Percentiles rank a stretch among this genome's conserved stretches.
Conservation (phyloP, 2,329 filamentous ascomycete genomes). For the Blastomyces gilchristii region DNA sequence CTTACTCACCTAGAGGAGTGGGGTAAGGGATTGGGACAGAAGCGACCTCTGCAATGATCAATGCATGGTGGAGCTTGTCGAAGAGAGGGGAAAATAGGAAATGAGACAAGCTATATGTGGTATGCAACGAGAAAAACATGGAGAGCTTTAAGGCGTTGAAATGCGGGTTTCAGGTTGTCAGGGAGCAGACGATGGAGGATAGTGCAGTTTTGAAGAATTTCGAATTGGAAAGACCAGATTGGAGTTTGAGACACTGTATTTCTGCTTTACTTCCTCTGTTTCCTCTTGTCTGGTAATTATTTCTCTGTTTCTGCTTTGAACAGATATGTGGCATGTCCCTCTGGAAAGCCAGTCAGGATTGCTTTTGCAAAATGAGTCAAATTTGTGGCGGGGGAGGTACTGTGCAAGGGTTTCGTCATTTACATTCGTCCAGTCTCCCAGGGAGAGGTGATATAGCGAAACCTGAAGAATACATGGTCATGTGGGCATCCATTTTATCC, state of each 20-base stretch:
- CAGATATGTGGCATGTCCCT: background rate
- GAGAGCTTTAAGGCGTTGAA: constrained; percentile 2
- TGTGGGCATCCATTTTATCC: too few species aligned
- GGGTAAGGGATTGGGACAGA: constrained; percentile 15
- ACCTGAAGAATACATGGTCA: too few species aligned
- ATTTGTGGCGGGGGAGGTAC: too few species aligned
- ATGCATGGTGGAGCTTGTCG: constrained; percentile 14
- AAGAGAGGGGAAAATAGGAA: background rate
- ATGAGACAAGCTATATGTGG: background rate
- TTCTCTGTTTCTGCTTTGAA: background rate
- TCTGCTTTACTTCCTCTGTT: background rate
- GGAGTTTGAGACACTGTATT: background rate
- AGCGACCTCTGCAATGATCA: constrained; percentile 10
- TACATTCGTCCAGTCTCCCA: too few species aligned
- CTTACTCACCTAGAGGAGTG: constrained; percentile 7
- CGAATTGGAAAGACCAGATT: constrained; percentile 1
- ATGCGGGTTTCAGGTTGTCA: constrained; percentile 2
- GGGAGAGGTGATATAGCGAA: too few species aligned
- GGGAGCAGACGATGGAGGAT: background rate
- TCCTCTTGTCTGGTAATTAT: background rate
- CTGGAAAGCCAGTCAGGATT: too few species aligned
- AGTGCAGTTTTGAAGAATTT: background rate
- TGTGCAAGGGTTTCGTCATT: too few species aligned
- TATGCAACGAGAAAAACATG: background rate
- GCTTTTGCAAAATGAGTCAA: too few species aligned